These are phyloP conservation scores for Creolimax fragrantissima DNA, from an alignment of 78 protist genomes.

Conservation along the genomic window DNA sequence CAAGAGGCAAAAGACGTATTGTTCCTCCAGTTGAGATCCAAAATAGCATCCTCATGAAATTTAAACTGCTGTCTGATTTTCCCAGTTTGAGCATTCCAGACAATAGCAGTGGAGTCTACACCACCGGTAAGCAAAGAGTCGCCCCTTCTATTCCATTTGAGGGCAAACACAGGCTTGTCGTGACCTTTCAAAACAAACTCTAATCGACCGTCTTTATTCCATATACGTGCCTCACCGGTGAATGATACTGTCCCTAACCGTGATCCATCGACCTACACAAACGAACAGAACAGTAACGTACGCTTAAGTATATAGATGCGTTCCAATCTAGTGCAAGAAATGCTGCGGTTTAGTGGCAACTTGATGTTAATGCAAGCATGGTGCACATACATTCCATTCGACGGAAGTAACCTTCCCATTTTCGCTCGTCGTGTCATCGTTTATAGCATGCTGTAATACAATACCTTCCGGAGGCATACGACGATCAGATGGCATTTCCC, in stretches of 20 bases:
- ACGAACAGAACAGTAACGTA: neutral
- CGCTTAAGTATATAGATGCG: too few relatives aligned
- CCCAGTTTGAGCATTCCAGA: conserved; percentile 80
- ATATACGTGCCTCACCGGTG: conserved; percentile 83
- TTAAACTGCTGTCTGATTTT: conserved; percentile 46
- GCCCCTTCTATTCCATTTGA: conserved; percentile 82
- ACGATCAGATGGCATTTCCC: neutral
- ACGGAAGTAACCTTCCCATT: neutral
- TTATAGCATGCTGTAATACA: neutral
- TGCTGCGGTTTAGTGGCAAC: too few relatives aligned
- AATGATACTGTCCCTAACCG: conserved; percentile 86
- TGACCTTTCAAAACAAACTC: conserved; percentile 49
- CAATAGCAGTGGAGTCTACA: conserved; percentile 78
- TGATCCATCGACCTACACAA: conserved; percentile 48
- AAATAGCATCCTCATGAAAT: conserved; percentile 64
- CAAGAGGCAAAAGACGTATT: conserved; percentile 36
- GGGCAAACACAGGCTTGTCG: conserved; percentile 76
- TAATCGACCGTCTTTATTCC: conserved; percentile 42
- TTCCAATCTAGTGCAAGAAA: too few relatives aligned
- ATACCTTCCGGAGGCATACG: neutral
- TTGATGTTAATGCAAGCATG: too few relatives aligned
- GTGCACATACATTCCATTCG: conserved; percentile 5
- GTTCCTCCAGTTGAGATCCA: conserved; percentile 87
- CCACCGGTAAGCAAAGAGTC: conserved; percentile 63
- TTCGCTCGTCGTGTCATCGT: neutral